Base-by-base conservation (phyloP, 1,284 basidiomycete genomes). In the Pisolithus thermaeus region DNA sequence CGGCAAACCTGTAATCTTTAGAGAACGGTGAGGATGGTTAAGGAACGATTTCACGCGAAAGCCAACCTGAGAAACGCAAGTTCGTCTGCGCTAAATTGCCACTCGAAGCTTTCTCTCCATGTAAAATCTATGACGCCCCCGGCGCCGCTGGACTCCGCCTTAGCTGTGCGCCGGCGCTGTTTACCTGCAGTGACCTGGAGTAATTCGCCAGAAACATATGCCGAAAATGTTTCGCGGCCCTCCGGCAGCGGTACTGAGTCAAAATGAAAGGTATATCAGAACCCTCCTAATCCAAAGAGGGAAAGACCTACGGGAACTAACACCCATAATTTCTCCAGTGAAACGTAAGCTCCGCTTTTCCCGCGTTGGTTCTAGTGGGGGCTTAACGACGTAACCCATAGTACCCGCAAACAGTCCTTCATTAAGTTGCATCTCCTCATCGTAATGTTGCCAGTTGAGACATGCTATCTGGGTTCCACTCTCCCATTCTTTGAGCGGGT, bases 381-480 rank as follows among this genome's bases (percentile, higher is more conserved):
- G 82, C 57, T 82, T 83, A 41, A 74, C 64, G 0, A 81, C 76
- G 75, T 77, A 86, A 0, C 83, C 83, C 4, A 67, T 61, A 2
- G 73, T 79, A 0, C 78, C 83, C 0, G 73, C 73, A 59, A 86
- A 87, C 71, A 86, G 74, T 0, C 75, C 83, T 59, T 83, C 83
- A 55, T 84, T 83, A 36, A 85, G 61, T 56, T 78, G 75, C 73
- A 76, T 74, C 4, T 75, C 73, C 0, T 53, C 58, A 56, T 80
- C 74, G 59, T 72, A 80, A 16, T 65, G 69, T 65, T 86, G 84
- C 81, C 81, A 84, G 60, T 87, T 87, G 40, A 87, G 65, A 28
- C 79, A 76, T 6, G 75, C 75, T n/a, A 86, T 72, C 48, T 86
- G 83, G 2, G 79, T 75, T 3, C 84, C 80, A 38, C 65, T 71